A percentile compares a stretch with the other conserved stretches of the same genome.
These are phyloP conservation scores for Paecilomyces niveus DNA, from an alignment of 2,329 filamentous ascomycete genomes.

Conservation along the genomic window DNA sequence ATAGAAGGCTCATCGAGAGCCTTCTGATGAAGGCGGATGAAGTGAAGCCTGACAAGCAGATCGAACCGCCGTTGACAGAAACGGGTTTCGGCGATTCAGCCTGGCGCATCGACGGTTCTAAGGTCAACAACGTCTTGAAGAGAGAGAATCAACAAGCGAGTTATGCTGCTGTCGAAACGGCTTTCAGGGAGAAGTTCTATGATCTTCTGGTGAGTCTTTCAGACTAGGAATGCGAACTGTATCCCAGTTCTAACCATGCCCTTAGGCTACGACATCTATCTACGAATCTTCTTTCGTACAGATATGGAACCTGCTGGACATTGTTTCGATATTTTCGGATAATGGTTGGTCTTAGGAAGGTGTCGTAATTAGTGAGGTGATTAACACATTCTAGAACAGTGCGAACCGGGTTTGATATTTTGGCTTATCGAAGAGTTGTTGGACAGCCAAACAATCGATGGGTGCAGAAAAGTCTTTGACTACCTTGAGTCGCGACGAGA, in stretches of 20 bases:
- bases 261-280: slow-evolving; percentile 66
- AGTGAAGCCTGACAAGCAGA: slow-evolving; percentile 52
- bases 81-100: slow-evolving; percentile 44
- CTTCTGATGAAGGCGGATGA: slow-evolving; percentile 54
- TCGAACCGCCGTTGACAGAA: slow-evolving; percentile 71
- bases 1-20: slow-evolving; percentile 48
- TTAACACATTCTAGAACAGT: slow-evolving; percentile 37
- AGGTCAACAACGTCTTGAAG: slow-evolving; percentile 5
- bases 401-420: slow-evolving; percentile 74
- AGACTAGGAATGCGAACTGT: background rate
- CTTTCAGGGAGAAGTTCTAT: slow-evolving; percentile 74
- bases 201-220: slow-evolving; percentile 59
- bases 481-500: slow-evolving; percentile 92
- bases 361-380: background rate
- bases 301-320: slow-evolving; percentile 90
- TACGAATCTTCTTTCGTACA: slow-evolving; percentile 69
- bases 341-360: slow-evolving; percentile 51
- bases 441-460: slow-evolving; percentile 90
- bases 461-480: slow-evolving; percentile 86
- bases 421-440: slow-evolving; percentile 91
- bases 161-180: slow-evolving; percentile 72
- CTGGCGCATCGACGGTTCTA: slow-evolving; percentile 28
- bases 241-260: slow-evolving; percentile 19
- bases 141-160: slow-evolving; percentile 47
- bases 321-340: slow-evolving; percentile 82